Base-by-base conservation (phyloP, 176 grass and related monocot species). In the Tuctoria greenei region DNA sequence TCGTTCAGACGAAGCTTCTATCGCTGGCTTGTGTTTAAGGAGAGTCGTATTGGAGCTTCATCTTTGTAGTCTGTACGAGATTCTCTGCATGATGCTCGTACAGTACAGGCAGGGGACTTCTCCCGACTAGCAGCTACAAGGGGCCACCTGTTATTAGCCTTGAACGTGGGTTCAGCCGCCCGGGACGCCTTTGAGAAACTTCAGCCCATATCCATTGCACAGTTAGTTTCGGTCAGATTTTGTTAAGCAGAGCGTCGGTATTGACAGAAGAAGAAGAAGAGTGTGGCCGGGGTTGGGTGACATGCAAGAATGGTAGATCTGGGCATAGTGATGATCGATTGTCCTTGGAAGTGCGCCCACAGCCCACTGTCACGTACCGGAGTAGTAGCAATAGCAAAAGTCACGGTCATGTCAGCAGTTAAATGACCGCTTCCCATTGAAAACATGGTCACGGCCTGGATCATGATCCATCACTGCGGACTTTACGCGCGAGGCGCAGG, bases 181-280 rank as follows among this genome's bases (percentile, higher is more conserved):
- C 64, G 3, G 37, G 35, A 71, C 64, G 45, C 28, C 5, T 45
- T 16, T 16, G 27, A 70, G 15, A 61, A 41, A 37, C 10, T 26
- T 27, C 56, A 10, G 77, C 76, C 71, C 71, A 63, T 69, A 62
- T 80, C 69, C 70, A 69, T 24, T 52, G 42, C 69, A 60, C 49
- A 13, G 9, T 27, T 21, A 8, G 40, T 40, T 57, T 41, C 4
- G 10, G 18, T 72, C 34, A 39, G 14, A 14, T 13, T 15, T 57
- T 20, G 7, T 72, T 28, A 0, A 24, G 11, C 71, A n/a, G n/a
- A 40, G 37, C 25, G 54, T 24, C 71, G 51, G 4, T 23, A 9
- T 57, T 10, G 21, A 57, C 2, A 57, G 54, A 24, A 24, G n/a
- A 8, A 0, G 0, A 7, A 24, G 24, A 56, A 25, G 1, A 24